Conservation (phyloP, 2,329 filamentous ascomycete species). For the Fonsecaea pugnacius region DNA sequence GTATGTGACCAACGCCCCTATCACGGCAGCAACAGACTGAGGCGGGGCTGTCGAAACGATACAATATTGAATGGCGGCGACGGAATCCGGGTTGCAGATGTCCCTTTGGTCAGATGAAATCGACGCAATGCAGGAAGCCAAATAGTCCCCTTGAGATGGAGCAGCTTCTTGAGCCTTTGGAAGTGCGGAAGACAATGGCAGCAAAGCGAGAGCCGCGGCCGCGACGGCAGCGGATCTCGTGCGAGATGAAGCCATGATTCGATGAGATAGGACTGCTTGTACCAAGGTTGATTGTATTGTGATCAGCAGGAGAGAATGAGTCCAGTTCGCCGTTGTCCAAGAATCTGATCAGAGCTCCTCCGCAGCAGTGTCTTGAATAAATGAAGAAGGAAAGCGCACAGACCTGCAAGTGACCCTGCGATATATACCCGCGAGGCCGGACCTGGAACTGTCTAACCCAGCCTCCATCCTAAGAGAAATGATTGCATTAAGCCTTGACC, state of each 20-base stretch:
- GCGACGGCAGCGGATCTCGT: constrained; percentile 18
- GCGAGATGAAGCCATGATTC: constrained; percentile 18
- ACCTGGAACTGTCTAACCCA: neutral
- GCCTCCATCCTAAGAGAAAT: constrained; percentile 9
- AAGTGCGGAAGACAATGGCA: constrained; percentile 12
- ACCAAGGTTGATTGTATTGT: neutral
- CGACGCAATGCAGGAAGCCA: neutral
- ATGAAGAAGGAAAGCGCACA: constrained; percentile 5
- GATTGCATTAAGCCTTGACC: neutral
- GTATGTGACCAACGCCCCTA: constrained; percentile 4
- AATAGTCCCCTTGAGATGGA: neutral
- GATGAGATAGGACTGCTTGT: neutral
- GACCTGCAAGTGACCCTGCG: constrained; percentile 5
- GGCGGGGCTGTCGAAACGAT: constrained; percentile 1
- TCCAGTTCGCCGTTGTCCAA: neutral
- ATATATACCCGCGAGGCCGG: constrained; percentile 6
- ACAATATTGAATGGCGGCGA: constrained; percentile 11
- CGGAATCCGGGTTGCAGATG: constrained; percentile 11
- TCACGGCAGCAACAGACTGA: neutral
- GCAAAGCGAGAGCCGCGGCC: constrained; percentile 12
- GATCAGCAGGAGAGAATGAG: constrained; percentile 1
- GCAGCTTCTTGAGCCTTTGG: constrained; percentile 9
- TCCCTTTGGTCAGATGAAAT: neutral
- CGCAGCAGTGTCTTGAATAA: constrained; percentile 5
- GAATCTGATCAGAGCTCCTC: constrained; percentile 8